Conservation (phyloP, 2,329 filamentous ascomycete species). For the Pestalotiopsis sp. region DNA sequence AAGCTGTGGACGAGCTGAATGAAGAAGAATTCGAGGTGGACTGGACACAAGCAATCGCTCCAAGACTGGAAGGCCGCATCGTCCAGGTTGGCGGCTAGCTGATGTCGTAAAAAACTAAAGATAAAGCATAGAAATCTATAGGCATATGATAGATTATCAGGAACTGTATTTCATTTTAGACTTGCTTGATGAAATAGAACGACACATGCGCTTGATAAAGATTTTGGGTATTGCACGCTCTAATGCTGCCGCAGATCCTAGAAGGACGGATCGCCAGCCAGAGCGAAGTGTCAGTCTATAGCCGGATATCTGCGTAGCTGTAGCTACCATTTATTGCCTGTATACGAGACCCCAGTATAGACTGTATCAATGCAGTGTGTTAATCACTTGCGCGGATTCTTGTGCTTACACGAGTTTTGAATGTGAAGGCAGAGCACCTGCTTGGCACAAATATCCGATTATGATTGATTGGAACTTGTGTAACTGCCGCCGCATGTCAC, state of each 20-base stretch:
- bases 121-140: too few relatives aligned
- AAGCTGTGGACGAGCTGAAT: constrained; percentile 56
- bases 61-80: constrained; percentile 78
- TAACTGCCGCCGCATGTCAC: too few relatives aligned
- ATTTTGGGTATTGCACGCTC: not conserved
- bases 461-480: too few relatives aligned
- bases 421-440: too few relatives aligned
- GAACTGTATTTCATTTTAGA: too few relatives aligned
- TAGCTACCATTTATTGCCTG: not conserved
- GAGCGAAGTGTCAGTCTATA: not conserved
- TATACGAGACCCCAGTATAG: too few relatives aligned
- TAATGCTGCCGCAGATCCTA: not conserved
- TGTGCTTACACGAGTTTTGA: too few relatives aligned
- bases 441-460: too few relatives aligned
- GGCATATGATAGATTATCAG: too few relatives aligned
- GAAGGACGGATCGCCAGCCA: not conserved
- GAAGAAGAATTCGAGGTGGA: constrained; percentile 64
- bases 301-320: not conserved
- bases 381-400: too few relatives aligned
- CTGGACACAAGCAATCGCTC: constrained; percentile 83
- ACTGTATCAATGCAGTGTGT: too few relatives aligned
- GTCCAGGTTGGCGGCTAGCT: constrained; percentile 39
- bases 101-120: not conserved
- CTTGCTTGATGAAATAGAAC: too few relatives aligned
- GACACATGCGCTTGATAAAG: not conserved